Conservation (phyloP, 176 grass and related monocot species). For the Oryza rufipogon region DNA sequence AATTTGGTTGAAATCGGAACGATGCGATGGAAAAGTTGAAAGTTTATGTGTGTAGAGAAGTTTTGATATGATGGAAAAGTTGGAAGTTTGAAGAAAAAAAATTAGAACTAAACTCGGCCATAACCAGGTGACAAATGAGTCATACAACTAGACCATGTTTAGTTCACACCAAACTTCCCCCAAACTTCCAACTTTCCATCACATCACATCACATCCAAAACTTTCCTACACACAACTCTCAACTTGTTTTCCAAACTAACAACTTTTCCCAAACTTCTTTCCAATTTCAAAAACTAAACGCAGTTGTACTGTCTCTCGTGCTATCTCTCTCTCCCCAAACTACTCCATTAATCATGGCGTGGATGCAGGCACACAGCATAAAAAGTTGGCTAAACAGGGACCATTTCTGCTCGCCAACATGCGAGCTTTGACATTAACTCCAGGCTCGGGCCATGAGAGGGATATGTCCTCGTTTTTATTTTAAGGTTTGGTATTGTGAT, state of each 20-base stretch:
- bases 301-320: neutral
- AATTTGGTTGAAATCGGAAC: too few relatives aligned
- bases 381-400: neutral
- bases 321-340: neutral
- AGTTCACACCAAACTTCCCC: too few relatives aligned
- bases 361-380: neutral
- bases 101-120: too few relatives aligned
- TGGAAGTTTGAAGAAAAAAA: too few relatives aligned
- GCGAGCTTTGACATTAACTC: neutral
- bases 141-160: neutral
- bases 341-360: neutral
- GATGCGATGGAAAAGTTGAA: too few relatives aligned
- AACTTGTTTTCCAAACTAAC: too few relatives aligned
- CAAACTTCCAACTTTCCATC: too few relatives aligned
- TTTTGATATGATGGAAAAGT: too few relatives aligned
- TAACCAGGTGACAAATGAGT: neutral
- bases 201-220: too few relatives aligned
- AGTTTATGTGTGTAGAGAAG: too few relatives aligned
- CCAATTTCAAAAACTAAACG: too few relatives aligned
- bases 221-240: too few relatives aligned
- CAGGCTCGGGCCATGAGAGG: neutral
- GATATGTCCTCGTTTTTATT: neutral
- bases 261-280: rapidly evolving
- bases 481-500: constrained; percentile 3
- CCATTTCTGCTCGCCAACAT: neutral